These are phyloP conservation scores for Osmanthus fragrans DNA, from an alignment of 257 asterid species.

Conservation along the genomic window DNA sequence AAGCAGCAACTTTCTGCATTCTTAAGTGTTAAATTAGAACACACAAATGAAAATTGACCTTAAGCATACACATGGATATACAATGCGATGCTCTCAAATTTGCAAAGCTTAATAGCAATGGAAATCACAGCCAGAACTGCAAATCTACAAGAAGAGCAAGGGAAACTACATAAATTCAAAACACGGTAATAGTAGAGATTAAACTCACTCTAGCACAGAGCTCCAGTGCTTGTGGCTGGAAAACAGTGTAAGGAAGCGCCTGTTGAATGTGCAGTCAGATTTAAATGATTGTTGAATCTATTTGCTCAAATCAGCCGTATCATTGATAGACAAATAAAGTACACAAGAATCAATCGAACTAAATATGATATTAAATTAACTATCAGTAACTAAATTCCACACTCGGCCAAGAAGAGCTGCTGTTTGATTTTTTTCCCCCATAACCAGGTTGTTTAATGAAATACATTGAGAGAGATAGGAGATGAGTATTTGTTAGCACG, in stretches of 20 bases:
- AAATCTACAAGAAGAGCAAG: constrained; percentile 12
- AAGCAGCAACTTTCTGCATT: constrained; percentile 86
- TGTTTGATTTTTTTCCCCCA: neutral
- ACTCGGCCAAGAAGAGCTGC: neutral
- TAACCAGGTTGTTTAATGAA: constrained; percentile 5
- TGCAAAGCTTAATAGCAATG: constrained; percentile 1
- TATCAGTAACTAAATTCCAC: neutral
- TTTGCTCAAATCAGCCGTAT: constrained; percentile 9
- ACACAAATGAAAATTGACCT: constrained; percentile 13
- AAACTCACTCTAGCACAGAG: constrained; percentile 88
- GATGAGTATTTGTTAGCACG: neutral
- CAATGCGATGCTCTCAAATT: neutral
- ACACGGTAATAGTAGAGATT: constrained; percentile 11
- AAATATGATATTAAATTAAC: neutral
- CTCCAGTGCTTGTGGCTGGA: constrained; percentile 92
- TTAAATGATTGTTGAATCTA: constrained; percentile 23
- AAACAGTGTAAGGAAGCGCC: constrained; percentile 74
- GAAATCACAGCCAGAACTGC: neutral
- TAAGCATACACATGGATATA: constrained; percentile 1
- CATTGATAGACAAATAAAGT: constrained; percentile 7
- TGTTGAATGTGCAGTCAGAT: constrained; percentile 40
- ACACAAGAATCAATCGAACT: neutral
- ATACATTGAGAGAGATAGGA: neutral
- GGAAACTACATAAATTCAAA: neutral
- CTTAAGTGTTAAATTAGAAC: constrained; percentile 26